These are phyloP conservation scores for Emergomyces orientalis DNA, from an alignment of 2,329 filamentous ascomycete genomes.

Conservation along the genomic window DNA sequence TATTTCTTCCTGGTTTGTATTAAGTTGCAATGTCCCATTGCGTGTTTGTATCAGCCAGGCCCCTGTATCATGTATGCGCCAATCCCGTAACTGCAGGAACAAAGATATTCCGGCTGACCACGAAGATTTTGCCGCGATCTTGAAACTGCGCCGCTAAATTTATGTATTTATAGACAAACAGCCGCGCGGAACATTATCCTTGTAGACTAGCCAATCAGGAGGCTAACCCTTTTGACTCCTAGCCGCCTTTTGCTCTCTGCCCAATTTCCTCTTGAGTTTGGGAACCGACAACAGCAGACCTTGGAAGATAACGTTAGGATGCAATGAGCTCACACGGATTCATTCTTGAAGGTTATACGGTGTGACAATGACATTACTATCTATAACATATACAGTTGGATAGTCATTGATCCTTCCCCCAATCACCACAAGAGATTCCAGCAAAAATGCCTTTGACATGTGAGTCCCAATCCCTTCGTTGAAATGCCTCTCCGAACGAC, in stretches of 20 bases:
- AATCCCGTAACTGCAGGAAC: not conserved
- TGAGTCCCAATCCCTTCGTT: conserved; percentile 17
- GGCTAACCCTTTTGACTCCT: not conserved
- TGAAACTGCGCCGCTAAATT: not conserved
- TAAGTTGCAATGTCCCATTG: not conserved
- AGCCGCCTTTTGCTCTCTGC: not conserved
- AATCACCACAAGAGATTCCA: conserved; percentile 5
- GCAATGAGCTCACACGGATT: not conserved
- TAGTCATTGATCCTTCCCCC: not conserved
- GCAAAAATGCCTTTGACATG: conserved; percentile 32
- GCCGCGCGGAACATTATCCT: not conserved
- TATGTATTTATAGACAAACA: not conserved
- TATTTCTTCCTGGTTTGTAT: not conserved
- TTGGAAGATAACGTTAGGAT: not conserved
- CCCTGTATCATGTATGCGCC: not conserved
- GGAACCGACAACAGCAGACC: not conserved
- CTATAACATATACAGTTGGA: not conserved
- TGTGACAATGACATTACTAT: not conserved
- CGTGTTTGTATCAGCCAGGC: not conserved
- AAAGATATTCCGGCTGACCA: not conserved
- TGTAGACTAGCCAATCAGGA: not conserved
- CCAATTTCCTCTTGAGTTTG: not conserved
- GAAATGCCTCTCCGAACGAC: not conserved
- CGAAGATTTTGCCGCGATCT: not conserved
- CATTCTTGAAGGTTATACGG: not conserved